phyloP scores from a whole-genome alignment of 2,329 filamentous ascomycete species.

The Cladosporium sp. region DNA sequence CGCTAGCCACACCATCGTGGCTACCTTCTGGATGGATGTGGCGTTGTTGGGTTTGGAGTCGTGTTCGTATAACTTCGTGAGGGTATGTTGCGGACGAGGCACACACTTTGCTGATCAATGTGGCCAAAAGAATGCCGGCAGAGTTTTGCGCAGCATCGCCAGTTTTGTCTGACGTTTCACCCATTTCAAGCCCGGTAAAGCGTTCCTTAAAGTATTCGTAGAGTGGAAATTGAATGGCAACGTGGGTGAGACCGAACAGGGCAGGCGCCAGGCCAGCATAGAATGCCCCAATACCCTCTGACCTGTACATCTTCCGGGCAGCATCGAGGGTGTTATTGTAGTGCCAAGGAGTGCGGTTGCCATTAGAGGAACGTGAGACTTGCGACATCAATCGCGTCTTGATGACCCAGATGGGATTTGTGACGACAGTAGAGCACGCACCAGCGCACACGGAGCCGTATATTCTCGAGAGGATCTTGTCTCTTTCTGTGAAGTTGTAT shows the following conservation, averaged over 20 bases:
- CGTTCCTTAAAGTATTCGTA: constrained; percentile 90
- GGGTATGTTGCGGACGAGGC: constrained; percentile 95
- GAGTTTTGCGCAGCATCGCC: constrained; percentile 59
- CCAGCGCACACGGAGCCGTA: constrained; percentile 90
- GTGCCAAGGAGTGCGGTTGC: constrained; percentile 73
- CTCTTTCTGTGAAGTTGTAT: constrained; percentile 40
- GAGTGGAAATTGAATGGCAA: constrained; percentile 93
- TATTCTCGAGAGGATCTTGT: constrained; percentile 73
- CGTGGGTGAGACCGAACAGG: constrained; percentile 85
- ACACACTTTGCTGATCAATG: constrained; percentile 88
- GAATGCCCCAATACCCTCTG: constrained; percentile 84
- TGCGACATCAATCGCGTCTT: constrained; percentile 98
- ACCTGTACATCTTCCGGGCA: constrained; percentile 90
- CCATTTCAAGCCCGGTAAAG: constrained; percentile 89
- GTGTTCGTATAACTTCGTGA: constrained; percentile 91
- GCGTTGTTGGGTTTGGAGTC: constrained; percentile 88
- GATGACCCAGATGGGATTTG: constrained; percentile 99
- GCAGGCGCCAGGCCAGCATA: constrained; percentile 94
- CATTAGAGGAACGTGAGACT: constrained; percentile 54
- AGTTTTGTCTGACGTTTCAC: constrained; percentile 55
- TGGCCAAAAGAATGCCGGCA: constrained; percentile 79
- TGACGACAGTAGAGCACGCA: constrained; percentile 86
- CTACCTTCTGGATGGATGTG: constrained; percentile 46
- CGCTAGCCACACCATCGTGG: constrained; percentile 48
- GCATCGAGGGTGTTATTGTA: constrained; percentile 88